Percentiles rank a stretch among this genome's conserved stretches.
These are phyloP conservation scores for Vicia sativa DNA, from an alignment of 306 rosid genomes.

Conservation along the genomic window DNA sequence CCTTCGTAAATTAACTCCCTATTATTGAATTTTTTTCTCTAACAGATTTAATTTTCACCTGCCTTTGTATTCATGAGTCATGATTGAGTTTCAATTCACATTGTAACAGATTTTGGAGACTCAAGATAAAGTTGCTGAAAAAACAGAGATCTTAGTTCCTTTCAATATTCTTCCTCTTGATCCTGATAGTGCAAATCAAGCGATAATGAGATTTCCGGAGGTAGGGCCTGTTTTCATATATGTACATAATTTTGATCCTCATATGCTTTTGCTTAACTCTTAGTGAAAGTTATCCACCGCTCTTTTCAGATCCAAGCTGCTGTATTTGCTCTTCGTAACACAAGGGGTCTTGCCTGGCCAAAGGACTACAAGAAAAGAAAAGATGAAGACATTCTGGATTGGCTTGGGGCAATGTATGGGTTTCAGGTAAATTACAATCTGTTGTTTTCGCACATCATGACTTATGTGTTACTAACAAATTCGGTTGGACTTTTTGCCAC, in stretches of 20 bases:
- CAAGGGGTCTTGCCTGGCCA: conserved; percentile 94
- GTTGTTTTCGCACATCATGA: conserved; percentile 26
- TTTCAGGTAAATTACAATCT: conserved; percentile 71
- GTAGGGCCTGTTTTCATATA: conserved; percentile 42
- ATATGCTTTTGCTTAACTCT: conserved; percentile 20
- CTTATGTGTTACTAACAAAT: conserved; percentile 7
- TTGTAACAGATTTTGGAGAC: conserved; percentile 82
- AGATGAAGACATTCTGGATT: conserved; percentile 93
- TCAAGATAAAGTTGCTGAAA: conserved; percentile 93
- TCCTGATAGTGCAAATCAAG: conserved; percentile 95
- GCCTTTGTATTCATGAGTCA: background rate
- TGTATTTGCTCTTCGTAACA: conserved; percentile 89
- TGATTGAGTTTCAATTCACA: conserved; percentile 29
- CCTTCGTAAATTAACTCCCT: conserved; percentile 3
- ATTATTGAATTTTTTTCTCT: conserved; percentile 4
- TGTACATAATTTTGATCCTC: conserved; percentile 4
- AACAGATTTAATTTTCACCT: conserved; percentile 10
- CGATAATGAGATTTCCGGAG: conserved; percentile 96
- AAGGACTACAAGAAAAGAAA: conserved; percentile 80
- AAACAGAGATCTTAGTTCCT: conserved; percentile 88
- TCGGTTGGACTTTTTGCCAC: conserved; percentile 28
- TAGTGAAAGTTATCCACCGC: conserved; percentile 17
- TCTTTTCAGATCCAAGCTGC: conserved; percentile 84
- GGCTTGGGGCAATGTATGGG: conserved; percentile 97
- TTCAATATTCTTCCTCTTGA: conserved; percentile 98